Conservation (phyloP, 495 filamentous ascomycete species). For the Pseudomonodictys pantanalensis region DNA sequence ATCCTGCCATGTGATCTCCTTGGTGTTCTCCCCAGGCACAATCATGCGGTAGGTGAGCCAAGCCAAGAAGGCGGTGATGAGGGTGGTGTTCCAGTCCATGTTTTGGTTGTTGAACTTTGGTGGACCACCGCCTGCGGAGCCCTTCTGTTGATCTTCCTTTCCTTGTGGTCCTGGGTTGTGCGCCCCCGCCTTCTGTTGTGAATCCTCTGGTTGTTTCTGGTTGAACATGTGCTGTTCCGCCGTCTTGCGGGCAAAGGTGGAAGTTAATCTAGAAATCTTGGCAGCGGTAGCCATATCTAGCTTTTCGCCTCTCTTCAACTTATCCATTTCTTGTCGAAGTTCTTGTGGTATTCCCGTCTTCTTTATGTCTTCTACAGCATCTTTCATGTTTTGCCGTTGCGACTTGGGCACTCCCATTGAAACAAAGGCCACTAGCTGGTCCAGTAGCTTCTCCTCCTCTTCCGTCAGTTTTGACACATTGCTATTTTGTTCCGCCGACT, state of each 20-base stretch:
- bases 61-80: slow-evolving; percentile 56
- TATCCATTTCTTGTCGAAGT: slow-evolving; percentile 49
- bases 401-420: slow-evolving; percentile 49
- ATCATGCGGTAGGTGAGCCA: slow-evolving; percentile 62
- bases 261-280: slow-evolving; percentile 50
- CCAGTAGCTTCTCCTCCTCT: slow-evolving; percentile 44
- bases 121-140: slow-evolving; percentile 38
- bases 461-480: slow-evolving; percentile 35
- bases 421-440: slow-evolving; percentile 44
- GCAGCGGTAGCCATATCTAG: slow-evolving; percentile 50
- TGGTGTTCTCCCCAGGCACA: slow-evolving; percentile 61
- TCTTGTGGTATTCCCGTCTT: slow-evolving; percentile 52
- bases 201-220: slow-evolving; percentile 22
- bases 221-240: slow-evolving; percentile 32
- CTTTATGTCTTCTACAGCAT: slow-evolving; percentile 48
- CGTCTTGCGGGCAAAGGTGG: slow-evolving; percentile 43
- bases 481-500: neutral
- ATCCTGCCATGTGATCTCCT: slow-evolving; percentile 97
- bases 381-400: slow-evolving; percentile 46
- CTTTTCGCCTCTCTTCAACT: slow-evolving; percentile 40
- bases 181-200: slow-evolving; percentile 41
- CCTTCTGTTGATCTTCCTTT: slow-evolving; percentile 43
- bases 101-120: slow-evolving; percentile 48
- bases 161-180: slow-evolving; percentile 40
- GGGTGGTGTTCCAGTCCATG: slow-evolving; percentile 55